phyloP scores from a whole-genome alignment of 2,329 filamentous ascomycete genomes.

The Alternaria sp. region DNA sequence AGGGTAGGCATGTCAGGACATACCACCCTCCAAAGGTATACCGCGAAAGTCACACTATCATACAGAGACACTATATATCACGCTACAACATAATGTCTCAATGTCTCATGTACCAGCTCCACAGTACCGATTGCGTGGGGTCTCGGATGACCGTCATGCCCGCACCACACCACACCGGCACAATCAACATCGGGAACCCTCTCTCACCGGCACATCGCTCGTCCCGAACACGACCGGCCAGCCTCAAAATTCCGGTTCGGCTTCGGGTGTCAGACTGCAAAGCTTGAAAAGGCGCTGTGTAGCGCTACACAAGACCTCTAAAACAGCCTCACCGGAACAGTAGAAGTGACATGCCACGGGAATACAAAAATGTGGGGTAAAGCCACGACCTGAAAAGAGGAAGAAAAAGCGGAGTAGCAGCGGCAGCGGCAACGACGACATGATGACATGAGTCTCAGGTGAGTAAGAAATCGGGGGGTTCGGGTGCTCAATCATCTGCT shows the following conservation, averaged over 20 bases:
- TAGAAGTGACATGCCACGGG: slow-evolving; percentile 12
- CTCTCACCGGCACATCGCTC: not conserved
- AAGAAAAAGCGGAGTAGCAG: not conserved
- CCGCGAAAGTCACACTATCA: not conserved
- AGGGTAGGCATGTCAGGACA: not conserved
- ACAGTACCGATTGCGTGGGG: not conserved
- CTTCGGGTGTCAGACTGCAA: not conserved
- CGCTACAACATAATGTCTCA: not conserved
- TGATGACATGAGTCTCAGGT: slow-evolving; percentile 27
- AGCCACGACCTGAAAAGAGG: too few species aligned
- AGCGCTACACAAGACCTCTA: not conserved
- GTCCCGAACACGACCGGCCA: not conserved
- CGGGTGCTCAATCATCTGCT: not conserved
- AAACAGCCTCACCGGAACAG: slow-evolving; percentile 25
- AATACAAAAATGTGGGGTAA: slow-evolving; percentile 34
- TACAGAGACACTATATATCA: not conserved
- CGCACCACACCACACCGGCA: not conserved
- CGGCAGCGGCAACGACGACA: slow-evolving; percentile 2
- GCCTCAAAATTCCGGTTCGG: not conserved
- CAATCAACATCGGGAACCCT: not conserved
- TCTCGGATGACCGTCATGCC: not conserved
- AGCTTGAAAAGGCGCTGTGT: not conserved
- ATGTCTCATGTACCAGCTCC: not conserved
- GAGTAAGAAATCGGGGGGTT: slow-evolving; percentile 4
- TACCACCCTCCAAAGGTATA: not conserved